Evolutionary conservation across 1,139 yeast genomes (phyloP).

Genomic region (Debaryomyces robertsiae): DNA sequence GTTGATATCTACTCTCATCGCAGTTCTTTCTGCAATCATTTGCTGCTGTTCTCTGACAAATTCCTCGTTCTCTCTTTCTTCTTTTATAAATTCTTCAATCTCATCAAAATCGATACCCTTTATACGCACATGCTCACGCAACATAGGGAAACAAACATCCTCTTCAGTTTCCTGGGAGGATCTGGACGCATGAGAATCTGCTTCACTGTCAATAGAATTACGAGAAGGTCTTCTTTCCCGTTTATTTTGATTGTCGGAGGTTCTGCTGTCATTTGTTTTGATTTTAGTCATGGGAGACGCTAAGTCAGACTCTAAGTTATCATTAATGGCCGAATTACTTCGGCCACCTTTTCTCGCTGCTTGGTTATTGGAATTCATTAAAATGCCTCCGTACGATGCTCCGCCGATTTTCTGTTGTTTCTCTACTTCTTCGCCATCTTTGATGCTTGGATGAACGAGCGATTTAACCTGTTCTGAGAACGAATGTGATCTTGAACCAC

Average conservation of each 20-base stretch:
- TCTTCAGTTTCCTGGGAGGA: slow-evolving; percentile 88
- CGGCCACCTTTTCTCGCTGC: slow-evolving; percentile 17
- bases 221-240: slow-evolving; percentile 37
- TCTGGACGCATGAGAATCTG: slow-evolving; percentile 70
- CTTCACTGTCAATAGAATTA: slow-evolving; percentile 58
- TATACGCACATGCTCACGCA: slow-evolving; percentile 66
- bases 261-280: slow-evolving; percentile 37
- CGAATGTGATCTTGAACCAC: slow-evolving; percentile 32
- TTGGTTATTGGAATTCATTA: slow-evolving; percentile 12
- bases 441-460: slow-evolving; percentile 24
- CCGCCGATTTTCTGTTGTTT: slow-evolving; percentile 5
- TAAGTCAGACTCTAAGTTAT: slow-evolving; percentile 31
- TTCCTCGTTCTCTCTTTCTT: slow-evolving; percentile 40
- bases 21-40: slow-evolving; percentile 33
- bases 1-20: slow-evolving; percentile 23
- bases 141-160: slow-evolving; percentile 96
- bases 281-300: slow-evolving; percentile 35
- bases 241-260: slow-evolving; percentile 18
- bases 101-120: slow-evolving; percentile 81
- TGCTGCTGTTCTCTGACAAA: slow-evolving; percentile 34
- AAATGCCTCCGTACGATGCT: slow-evolving; percentile 14
- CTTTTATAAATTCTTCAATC: slow-evolving; percentile 71
- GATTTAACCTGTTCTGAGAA: slow-evolving; percentile 33
- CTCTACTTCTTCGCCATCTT: slow-evolving; percentile 16
- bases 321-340: slow-evolving; percentile 17